Conservation (phyloP, 805 yeast genomes). For the Wickerhamomyces tratensis region DNA sequence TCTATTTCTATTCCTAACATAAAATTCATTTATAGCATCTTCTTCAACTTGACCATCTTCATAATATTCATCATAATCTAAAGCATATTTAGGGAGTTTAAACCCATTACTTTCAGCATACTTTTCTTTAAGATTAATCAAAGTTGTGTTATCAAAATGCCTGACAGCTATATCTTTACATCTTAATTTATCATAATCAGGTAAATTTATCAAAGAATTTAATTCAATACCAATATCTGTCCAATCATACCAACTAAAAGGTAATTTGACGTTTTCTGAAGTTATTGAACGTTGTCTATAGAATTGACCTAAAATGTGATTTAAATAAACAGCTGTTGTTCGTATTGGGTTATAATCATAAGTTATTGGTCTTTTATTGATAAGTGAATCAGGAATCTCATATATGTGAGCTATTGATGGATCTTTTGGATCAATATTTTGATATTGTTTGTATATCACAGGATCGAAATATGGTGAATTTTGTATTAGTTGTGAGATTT, state of each 20-base stretch:
- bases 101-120: too few relatives aligned
- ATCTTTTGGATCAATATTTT: too few relatives aligned
- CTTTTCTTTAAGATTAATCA: too few relatives aligned
- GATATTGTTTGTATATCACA: too few relatives aligned
- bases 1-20: neutral
- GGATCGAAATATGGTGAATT: too few relatives aligned
- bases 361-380: constrained; percentile 16
- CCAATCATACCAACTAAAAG: constrained; percentile 56
- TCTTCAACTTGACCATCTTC: too few relatives aligned
- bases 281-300: constrained; percentile 1
- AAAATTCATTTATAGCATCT: too few relatives aligned
- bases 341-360: constrained; percentile 49
- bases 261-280: constrained; percentile 17
- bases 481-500: too few relatives aligned
- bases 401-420: too few relatives aligned
- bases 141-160: neutral
- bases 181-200: constrained; percentile 10
- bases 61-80: too few relatives aligned
- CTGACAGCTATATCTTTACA: constrained; percentile 9
- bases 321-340: constrained; percentile 38
- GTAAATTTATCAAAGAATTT: constrained; percentile 26
- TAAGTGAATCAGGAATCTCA: constrained; percentile 1
- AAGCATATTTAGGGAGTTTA: too few relatives aligned
- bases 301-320: constrained; percentile 21
- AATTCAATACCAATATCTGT: constrained; percentile 30